A percentile compares a stretch with the other conserved stretches of the same genome.
Evolutionary conservation across 2,329 filamentous ascomycete genomes (phyloP).

Genomic region (Sarocladium brachiariae): DNA sequence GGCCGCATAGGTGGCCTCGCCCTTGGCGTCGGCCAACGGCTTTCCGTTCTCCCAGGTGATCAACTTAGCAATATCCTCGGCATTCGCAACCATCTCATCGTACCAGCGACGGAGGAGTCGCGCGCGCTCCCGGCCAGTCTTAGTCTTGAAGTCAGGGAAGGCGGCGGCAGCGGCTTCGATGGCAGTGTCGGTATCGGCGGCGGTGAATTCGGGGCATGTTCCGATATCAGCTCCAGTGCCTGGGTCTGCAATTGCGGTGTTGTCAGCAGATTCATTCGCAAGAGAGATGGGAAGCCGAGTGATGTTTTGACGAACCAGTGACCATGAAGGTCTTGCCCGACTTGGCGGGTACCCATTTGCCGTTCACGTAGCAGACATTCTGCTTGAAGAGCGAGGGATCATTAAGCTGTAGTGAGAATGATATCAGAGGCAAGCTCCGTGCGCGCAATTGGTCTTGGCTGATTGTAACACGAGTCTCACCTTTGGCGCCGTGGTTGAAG

Average conservation of each 20-base stretch:
- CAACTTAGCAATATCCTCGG: conserved; percentile 71
- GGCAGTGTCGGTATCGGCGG: conserved; percentile 69
- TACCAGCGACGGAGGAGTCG: conserved; percentile 75
- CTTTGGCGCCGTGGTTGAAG: conserved; percentile 43
- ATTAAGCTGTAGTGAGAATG: conserved; percentile 50
- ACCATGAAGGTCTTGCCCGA: conserved; percentile 92
- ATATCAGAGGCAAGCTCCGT: background rate
- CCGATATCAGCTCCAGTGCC: conserved; percentile 76
- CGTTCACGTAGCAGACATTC: conserved; percentile 78
- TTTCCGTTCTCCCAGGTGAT: conserved; percentile 92
- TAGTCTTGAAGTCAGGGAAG: conserved; percentile 61
- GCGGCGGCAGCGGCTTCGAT: conserved; percentile 78
- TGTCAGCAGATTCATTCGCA: background rate
- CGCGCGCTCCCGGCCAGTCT: conserved; percentile 67
- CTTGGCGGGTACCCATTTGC: conserved; percentile 79
- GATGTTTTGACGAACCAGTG: conserved; percentile 47
- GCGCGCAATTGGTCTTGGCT: too few species aligned
- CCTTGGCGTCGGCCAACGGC: conserved; percentile 66
- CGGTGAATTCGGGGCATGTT: conserved; percentile 76
- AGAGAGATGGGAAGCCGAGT: background rate
- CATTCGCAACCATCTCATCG: conserved; percentile 70
- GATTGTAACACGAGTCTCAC: conserved; percentile 17
- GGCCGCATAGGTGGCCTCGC: conserved; percentile 66
- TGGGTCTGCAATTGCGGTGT: conserved; percentile 52
- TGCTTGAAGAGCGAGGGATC: conserved; percentile 79